Evolutionary conservation across 441 rosid genomes (phyloP).

Genomic region (Adansonia rubrostipa): DNA sequence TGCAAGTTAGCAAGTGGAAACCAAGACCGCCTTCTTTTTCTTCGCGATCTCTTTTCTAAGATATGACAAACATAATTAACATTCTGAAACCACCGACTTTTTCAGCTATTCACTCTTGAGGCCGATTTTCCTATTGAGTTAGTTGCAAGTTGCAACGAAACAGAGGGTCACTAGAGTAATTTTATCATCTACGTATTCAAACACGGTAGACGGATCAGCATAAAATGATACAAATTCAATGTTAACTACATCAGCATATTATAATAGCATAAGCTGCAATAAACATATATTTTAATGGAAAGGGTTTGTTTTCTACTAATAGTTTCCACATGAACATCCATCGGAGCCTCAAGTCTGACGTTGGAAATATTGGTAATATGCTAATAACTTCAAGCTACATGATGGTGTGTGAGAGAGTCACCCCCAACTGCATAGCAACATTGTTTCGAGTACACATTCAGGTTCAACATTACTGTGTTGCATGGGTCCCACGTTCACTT

Average conservation of each 20-base stretch:
- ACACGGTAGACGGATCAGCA: not conserved
- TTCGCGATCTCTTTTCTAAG: not conserved
- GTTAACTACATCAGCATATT: not conserved
- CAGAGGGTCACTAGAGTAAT: not conserved
- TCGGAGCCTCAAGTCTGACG: conserved; percentile 8
- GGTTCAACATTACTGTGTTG: not conserved
- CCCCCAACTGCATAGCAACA: not conserved
- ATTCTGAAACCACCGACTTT: not conserved
- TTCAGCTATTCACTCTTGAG: not conserved
- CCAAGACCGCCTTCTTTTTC: not conserved
- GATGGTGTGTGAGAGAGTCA: not conserved
- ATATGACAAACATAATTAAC: not conserved
- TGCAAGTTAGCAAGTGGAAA: not conserved
- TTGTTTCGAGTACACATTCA: conserved; percentile 18
- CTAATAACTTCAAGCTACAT: not conserved
- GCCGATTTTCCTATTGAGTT: not conserved
- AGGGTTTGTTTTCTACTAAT: not conserved
- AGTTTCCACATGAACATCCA: not conserved
- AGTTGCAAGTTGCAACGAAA: not conserved
- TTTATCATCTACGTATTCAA: not conserved
- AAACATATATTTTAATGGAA: not conserved
- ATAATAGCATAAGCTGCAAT: not conserved
- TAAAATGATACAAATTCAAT: conserved; percentile 15
- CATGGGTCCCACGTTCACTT: not conserved
- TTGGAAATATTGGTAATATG: conserved; percentile 5